Percentiles rank a stretch among this genome's conserved stretches.
Evolutionary conservation across 1,284 basidiomycete genomes (phyloP).

Genomic region (Pascua guehoae): DNA sequence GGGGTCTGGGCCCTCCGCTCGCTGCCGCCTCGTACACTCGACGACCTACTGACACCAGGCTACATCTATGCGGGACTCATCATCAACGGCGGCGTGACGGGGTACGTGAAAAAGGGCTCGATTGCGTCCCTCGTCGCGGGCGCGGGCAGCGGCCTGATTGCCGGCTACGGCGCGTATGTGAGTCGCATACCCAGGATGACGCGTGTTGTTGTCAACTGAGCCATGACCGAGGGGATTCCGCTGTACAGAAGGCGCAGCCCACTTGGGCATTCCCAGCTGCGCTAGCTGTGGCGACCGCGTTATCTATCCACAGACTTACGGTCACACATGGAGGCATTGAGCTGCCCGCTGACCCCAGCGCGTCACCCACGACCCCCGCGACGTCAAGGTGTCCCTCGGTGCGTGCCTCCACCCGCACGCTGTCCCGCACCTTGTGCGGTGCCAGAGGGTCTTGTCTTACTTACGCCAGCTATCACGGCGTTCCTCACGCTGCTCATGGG

Average conservation of each 20-base stretch:
- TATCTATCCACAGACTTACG: no score
- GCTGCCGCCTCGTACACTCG: no score
- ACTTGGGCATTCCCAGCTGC: not conserved
- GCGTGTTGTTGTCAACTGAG: no score
- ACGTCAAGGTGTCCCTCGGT: constrained; percentile 31
- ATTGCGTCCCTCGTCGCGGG: constrained; percentile 37
- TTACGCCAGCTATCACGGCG: constrained; percentile 8
- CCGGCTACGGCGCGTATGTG: constrained; percentile 40
- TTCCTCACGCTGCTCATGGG: constrained; percentile 31
- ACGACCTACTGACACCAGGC: constrained; percentile 25
- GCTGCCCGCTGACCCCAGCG: constrained; percentile 20
- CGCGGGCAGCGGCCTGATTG: constrained; percentile 22
- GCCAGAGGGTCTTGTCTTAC: not conserved
- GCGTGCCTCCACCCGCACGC: not conserved
- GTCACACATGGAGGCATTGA: no score
- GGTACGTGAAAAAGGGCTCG: constrained; percentile 37
- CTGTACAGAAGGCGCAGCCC: not conserved
- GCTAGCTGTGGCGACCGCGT: no score
- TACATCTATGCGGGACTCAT: constrained; percentile 37
- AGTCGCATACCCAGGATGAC: not conserved
- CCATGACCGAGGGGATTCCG: no score
- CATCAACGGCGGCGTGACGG: constrained; percentile 34
- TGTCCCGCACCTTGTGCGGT: not conserved
- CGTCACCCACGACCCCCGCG: constrained; percentile 26
- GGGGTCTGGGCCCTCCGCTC: no score